Conservation (phyloP, 768 basidiomycete genomes). For the Phylloporus scabripes region DNA sequence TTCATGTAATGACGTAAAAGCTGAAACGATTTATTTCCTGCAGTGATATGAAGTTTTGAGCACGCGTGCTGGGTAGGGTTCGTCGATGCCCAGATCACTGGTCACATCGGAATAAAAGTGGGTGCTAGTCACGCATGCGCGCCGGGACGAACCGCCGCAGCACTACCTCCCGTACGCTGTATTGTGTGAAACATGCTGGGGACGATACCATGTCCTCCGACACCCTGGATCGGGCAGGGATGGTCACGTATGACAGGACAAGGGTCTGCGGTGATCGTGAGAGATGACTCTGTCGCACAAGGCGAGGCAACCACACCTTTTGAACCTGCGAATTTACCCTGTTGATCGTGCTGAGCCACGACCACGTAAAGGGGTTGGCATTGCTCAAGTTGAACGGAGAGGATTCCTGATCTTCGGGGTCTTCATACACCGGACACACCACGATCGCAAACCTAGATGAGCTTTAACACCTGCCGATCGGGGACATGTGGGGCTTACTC, state of each 20-base stretch:
- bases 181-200: conserved; percentile 71
- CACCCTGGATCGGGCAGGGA: conserved; percentile 66
- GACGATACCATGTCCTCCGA: conserved; percentile 49
- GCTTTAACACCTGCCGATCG: background rate
- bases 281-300: background rate
- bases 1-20: conserved; percentile 16
- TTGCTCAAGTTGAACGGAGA: conserved; percentile 66
- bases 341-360: conserved; percentile 95
- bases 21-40: conserved; percentile 3
- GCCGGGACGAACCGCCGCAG: conserved; percentile 86
- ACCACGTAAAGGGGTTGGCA: conserved; percentile 75
- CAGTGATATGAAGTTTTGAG: background rate
- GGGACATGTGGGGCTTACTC: conserved; percentile 53
- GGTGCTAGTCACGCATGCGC: conserved; percentile 74
- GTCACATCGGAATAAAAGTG: background rate
- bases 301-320: conserved; percentile 61
- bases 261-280: conserved; percentile 57
- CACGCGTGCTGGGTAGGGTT: background rate
- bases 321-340: conserved; percentile 95
- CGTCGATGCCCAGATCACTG: background rate
- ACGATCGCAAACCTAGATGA: conserved; percentile 75
- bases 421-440: conserved; percentile 88
- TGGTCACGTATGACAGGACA: conserved; percentile 86
- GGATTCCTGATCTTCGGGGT: conserved; percentile 59
- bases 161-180: conserved; percentile 79